These are phyloP conservation scores for Trichophyton schoenleinii DNA, from an alignment of 2,329 filamentous ascomycete genomes.

Conservation along the genomic window DNA sequence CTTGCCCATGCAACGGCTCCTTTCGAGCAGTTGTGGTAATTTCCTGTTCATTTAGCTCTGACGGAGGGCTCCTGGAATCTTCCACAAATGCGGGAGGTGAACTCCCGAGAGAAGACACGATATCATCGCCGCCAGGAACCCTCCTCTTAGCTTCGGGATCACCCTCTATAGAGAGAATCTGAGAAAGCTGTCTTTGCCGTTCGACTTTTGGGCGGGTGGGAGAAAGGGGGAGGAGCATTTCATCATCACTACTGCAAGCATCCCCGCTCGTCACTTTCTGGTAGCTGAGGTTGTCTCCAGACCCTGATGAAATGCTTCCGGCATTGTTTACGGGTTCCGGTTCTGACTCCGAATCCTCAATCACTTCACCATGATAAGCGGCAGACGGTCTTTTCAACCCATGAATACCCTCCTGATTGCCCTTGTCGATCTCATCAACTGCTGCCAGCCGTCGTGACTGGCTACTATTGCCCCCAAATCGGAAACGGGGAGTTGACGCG, in stretches of 20 bases:
- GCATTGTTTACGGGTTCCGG: background rate
- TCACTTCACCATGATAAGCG: conserved; percentile 6
- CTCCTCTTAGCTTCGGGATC: background rate
- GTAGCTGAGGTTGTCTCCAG: background rate
- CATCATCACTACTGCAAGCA: conserved; percentile 20
- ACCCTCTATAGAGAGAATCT: conserved; percentile 7
- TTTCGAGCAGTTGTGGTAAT: background rate
- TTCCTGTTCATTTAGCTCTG: conserved; percentile 10
- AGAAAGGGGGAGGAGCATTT: conserved; percentile 19
- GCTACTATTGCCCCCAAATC: conserved; percentile 3
- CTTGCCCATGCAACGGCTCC: background rate
- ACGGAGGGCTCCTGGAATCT: background rate
- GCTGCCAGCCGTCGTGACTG: background rate
- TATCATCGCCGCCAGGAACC: background rate
- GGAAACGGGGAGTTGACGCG: conserved; percentile 14
- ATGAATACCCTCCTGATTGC: background rate
- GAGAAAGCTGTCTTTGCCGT: conserved; percentile 20
- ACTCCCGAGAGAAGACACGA: background rate
- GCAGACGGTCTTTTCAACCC: background rate
- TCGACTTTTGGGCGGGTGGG: conserved; percentile 18
- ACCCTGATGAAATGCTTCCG: background rate
- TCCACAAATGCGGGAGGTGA: conserved; percentile 2
- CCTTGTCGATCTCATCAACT: conserved; percentile 5
- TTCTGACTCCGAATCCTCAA: conserved; percentile 10
- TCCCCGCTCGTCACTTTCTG: conserved; percentile 12